These are phyloP conservation scores for Pistacia integerrima DNA, from an alignment of 345 rosid genomes.

Conservation along the genomic window DNA sequence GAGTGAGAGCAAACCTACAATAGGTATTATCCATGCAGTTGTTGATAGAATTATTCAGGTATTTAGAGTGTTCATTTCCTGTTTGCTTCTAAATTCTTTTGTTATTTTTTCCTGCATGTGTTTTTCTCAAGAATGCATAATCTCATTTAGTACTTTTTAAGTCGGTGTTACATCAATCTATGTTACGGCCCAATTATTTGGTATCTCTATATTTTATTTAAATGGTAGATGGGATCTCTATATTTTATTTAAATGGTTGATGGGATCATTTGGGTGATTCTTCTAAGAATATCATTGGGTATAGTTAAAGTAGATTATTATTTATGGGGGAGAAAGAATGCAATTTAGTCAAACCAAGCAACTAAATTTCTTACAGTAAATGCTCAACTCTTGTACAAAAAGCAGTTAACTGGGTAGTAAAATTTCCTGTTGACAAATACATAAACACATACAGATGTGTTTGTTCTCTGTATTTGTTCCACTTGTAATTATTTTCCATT, in stretches of 20 bases:
- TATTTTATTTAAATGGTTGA: neutral
- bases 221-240: neutral
- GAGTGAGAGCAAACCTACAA: conserved; percentile 49
- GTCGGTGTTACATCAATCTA: neutral
- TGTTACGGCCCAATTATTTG: neutral
- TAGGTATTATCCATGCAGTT: conserved; percentile 39
- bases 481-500: neutral
- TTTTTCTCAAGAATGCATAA: neutral
- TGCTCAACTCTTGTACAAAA: neutral
- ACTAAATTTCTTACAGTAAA: neutral
- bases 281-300: neutral
- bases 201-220: neutral
- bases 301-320: neutral
- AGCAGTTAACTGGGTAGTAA: neutral
- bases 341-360: neutral
- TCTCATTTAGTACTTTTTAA: neutral
- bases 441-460: neutral
- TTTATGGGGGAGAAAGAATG: neutral
- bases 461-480: neutral
- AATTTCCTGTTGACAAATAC: neutral
- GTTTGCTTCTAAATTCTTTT: conserved; percentile 13
- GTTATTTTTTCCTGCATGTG: neutral
- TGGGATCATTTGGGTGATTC: neutral
- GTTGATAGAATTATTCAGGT: conserved; percentile 72
- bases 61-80: conserved; percentile 19